Base-by-base conservation (phyloP, 2,329 filamentous ascomycete species). In the Cladosporium sp. region DNA sequence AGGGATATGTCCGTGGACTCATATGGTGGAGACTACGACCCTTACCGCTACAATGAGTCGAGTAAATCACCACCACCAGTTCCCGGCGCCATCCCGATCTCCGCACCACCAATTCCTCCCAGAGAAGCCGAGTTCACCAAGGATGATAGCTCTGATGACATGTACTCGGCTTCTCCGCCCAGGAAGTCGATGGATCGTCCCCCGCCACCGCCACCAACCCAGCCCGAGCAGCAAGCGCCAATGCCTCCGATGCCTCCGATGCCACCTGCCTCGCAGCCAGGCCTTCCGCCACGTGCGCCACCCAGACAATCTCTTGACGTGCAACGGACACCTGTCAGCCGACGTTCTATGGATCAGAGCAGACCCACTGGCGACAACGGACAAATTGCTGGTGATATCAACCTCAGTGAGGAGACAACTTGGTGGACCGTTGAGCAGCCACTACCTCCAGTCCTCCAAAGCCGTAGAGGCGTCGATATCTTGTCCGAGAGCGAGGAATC, bases 371-470 rank as follows among this genome's bases (percentile, higher is more conserved):
- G 87, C 66, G 85, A 88, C 66, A 88, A 89, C 53, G 91, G 92
- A 1, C 96, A 89, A 74, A 94, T 98, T 68, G 95, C 95, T 48
- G 89, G 89, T 64, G 93, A 98, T 67, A 79, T 98, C 64, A 93
- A 98, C 73, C 82, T 98, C 43, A 89, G 87, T 14, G 82, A 86
- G 53, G 84, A 85, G 58, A 91, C 88, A 21, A 86, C 89, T 59
- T 99, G 95, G 95, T 99, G 94, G 93, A 87, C 90, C 43, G 88
- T 93, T 73, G 84, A 89, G 13, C 91, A 91, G 68, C 87, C 87
- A 43, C 85, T 93, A 1, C 95, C 95, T 2, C 93, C 94, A 0
- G 86, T 87, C 1, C 86, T 98, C 67, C 91, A 96, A 75, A 88
- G 88, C 57, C 89, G 94, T 59, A 90, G 88, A 71, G 90, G 88